Conservation (phyloP, 2,329 filamentous ascomycete genomes). For the Alternaria infectoria region DNA sequence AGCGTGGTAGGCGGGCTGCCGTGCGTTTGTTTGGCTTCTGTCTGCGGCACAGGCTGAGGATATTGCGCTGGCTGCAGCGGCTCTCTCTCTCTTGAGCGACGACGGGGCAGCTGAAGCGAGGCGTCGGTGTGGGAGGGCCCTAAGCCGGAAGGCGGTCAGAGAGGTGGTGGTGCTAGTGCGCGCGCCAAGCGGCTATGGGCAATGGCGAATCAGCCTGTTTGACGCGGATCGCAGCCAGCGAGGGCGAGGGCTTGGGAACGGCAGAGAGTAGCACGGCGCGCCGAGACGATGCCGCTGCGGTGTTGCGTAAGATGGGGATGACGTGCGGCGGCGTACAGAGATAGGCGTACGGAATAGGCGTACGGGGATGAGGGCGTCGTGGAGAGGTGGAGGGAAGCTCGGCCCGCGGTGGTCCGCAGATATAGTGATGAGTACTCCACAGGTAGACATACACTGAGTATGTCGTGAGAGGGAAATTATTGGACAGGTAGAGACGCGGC, state of each 20-base stretch:
- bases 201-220: slow-evolving; percentile 34
- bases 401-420: slow-evolving; percentile 21
- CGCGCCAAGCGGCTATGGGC: slow-evolving; percentile 29
- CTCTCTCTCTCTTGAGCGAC: slow-evolving; percentile 16
- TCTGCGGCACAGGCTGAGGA: slow-evolving; percentile 9
- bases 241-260: slow-evolving; percentile 17
- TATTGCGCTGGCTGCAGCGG: slow-evolving; percentile 16
- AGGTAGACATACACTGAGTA: neutral
- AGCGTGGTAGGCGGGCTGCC: slow-evolving; percentile 11
- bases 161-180: slow-evolving; percentile 27
- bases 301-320: slow-evolving; percentile 21
- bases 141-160: slow-evolving; percentile 38
- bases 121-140: slow-evolving; percentile 21
- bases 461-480: neutral
- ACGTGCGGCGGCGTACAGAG: slow-evolving; percentile 19
- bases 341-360: slow-evolving; percentile 2
- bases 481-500: slow-evolving; percentile 15
- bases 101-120: slow-evolving; percentile 24
- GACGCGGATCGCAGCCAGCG: slow-evolving; percentile 22
- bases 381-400: slow-evolving; percentile 15
- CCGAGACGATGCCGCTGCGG: slow-evolving; percentile 20
- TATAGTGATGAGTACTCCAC: neutral
- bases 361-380: slow-evolving; percentile 1
- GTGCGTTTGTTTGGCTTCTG: slow-evolving; percentile 8
- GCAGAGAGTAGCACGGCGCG: slow-evolving; percentile 21